These are phyloP conservation scores for Xylaria sp. DNA, from an alignment of 495 filamentous ascomycete species.

Conservation along the genomic window DNA sequence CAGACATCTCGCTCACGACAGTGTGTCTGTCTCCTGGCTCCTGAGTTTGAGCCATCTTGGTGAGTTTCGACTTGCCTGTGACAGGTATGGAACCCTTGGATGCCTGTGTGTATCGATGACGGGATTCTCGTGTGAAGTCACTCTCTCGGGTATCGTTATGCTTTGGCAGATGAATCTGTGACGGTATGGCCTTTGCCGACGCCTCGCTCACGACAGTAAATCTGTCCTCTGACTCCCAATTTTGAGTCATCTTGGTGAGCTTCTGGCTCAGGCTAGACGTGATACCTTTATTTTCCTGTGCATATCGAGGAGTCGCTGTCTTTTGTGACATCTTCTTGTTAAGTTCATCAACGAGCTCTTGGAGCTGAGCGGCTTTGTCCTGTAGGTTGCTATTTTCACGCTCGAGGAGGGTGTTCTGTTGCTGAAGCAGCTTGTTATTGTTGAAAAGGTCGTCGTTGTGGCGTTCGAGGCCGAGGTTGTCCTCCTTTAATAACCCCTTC, in stretches of 20 bases:
- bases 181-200: constrained; percentile 37
- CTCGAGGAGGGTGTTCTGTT: constrained; percentile 45
- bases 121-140: constrained; percentile 44
- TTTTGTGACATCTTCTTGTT: constrained; percentile 40
- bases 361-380: constrained; percentile 45
- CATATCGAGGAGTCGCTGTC: constrained; percentile 31
- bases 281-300: constrained; percentile 39
- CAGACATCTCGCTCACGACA: constrained; percentile 37
- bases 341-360: constrained; percentile 47
- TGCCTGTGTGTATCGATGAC: constrained; percentile 38
- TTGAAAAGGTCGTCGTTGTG: constrained; percentile 56
- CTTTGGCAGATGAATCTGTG: constrained; percentile 42
- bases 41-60: constrained; percentile 46
- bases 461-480: constrained; percentile 52
- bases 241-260: constrained; percentile 44
- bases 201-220: constrained; percentile 32
- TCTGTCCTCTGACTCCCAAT: constrained; percentile 45
- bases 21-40: constrained; percentile 43
- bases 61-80: constrained; percentile 39
- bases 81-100: constrained; percentile 45
- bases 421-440: constrained; percentile 53
- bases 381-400: constrained; percentile 43
- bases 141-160: constrained; percentile 51
- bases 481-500: constrained; percentile 47
- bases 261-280: constrained; percentile 42